Conservation (phyloP, 2,329 filamentous ascomycete species). For the Aphanoascus verrucosus region DNA sequence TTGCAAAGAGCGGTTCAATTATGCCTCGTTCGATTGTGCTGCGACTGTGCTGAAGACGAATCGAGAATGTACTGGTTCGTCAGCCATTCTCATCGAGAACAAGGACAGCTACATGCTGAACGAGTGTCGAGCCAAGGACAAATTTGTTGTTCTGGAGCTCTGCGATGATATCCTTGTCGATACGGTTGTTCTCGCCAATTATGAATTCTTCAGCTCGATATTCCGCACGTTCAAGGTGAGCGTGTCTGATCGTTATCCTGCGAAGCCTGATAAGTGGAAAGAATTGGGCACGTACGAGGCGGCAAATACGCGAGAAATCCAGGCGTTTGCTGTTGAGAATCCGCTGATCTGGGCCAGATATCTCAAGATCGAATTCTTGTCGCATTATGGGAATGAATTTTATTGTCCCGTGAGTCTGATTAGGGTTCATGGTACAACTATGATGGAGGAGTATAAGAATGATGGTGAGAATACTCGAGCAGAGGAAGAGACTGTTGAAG, state of each 20-base stretch:
- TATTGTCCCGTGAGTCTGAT: conserved; percentile 89
- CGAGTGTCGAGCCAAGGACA: conserved; percentile 74
- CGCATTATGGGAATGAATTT: conserved; percentile 91
- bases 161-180: conserved; percentile 82
- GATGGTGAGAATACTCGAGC: conserved; percentile 57
- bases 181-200: conserved; percentile 94
- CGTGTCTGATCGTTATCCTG: conserved; percentile 88
- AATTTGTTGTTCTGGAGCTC: conserved; percentile 88
- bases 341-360: conserved; percentile 95
- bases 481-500: conserved; percentile 52
- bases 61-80: conserved; percentile 72
- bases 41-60: conserved; percentile 89
- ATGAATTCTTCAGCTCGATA: conserved; percentile 98
- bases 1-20: conserved; percentile 95
- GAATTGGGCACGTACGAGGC: conserved; percentile 81
- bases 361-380: conserved; percentile 79
- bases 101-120: conserved; percentile 98
- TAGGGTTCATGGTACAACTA: conserved; percentile 82
- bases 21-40: conserved; percentile 92
- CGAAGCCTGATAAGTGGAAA: conserved; percentile 86
- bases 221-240: conserved; percentile 82
- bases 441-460: conserved; percentile 89
- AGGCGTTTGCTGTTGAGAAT: conserved; percentile 88
- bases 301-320: conserved; percentile 82
- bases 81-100: conserved; percentile 84